These are phyloP conservation scores for Penicillium tannophilum DNA, from an alignment of 495 filamentous ascomycete species.

Conservation along the genomic window DNA sequence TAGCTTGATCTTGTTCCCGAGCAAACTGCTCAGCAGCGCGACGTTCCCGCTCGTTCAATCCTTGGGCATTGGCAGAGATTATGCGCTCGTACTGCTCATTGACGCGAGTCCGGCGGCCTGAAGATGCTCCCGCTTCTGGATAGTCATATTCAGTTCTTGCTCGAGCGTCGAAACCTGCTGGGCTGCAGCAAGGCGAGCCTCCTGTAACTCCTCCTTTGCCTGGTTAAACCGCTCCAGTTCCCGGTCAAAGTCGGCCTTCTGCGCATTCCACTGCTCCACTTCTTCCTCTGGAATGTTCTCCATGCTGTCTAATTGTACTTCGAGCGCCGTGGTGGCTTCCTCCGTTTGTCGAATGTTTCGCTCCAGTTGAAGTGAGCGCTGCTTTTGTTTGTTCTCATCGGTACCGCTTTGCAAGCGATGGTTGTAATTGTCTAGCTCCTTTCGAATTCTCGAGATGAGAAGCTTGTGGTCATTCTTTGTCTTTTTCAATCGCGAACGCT, in stretches of 20 bases:
- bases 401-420: constrained; percentile 70
- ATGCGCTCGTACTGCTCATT: constrained; percentile 79
- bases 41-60: constrained; percentile 72
- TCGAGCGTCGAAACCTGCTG: constrained; percentile 65
- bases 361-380: constrained; percentile 75
- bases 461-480: constrained; percentile 79
- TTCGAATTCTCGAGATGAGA: constrained; percentile 66
- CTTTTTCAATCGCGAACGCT: constrained; percentile 72
- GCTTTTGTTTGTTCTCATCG: constrained; percentile 79
- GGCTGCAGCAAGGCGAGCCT: constrained; percentile 63
- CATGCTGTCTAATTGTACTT: constrained; percentile 65
- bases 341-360: constrained; percentile 83
- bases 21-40: constrained; percentile 68
- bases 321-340: constrained; percentile 64
- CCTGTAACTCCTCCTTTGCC: constrained; percentile 59
- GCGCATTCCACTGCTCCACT: constrained; percentile 57
- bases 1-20: constrained; percentile 63
- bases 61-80: constrained; percentile 72
- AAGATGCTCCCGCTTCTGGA: constrained; percentile 78
- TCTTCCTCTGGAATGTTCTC: constrained; percentile 71
- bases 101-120: constrained; percentile 72
- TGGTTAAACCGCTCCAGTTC: constrained; percentile 65
- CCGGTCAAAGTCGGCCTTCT: constrained; percentile 62
- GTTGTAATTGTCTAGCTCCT: constrained; percentile 77
- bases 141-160: constrained; percentile 63